These are phyloP conservation scores for Phialophora expanda DNA, from an alignment of 2,329 filamentous ascomycete species.

Conservation along the genomic window DNA sequence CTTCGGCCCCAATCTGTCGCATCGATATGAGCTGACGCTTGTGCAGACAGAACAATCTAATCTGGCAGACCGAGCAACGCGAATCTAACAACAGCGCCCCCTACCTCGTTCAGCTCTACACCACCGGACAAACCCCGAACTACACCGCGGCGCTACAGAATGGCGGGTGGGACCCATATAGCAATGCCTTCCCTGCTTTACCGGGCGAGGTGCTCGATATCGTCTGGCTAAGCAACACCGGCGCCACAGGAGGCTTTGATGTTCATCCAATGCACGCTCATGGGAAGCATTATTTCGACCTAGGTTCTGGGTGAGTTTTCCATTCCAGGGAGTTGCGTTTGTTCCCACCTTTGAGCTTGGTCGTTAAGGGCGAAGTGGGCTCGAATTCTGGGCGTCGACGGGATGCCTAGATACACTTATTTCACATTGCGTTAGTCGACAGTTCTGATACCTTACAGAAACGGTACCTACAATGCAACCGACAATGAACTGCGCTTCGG, in stretches of 20 bases:
- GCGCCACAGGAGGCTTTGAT: slow-evolving; percentile 43
- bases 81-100: slow-evolving; percentile 43
- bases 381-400: background rate
- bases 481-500: slow-evolving; percentile 49
- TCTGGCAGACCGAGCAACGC: slow-evolving; percentile 52
- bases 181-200: slow-evolving; percentile 47
- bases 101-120: slow-evolving; percentile 56
- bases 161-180: slow-evolving; percentile 51
- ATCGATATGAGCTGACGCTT: background rate
- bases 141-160: slow-evolving; percentile 50
- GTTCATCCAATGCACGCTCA: slow-evolving; percentile 56
- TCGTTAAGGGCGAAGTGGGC: background rate
- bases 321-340: background rate
- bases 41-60: slow-evolving; percentile 48
- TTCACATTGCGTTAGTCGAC: background rate
- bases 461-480: slow-evolving; percentile 52
- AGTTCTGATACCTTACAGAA: slow-evolving; percentile 25
- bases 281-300: slow-evolving; percentile 54
- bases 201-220: slow-evolving; percentile 54
- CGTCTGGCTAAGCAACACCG: slow-evolving; percentile 50
- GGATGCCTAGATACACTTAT: background rate
- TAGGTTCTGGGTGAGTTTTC: slow-evolving; percentile 48
- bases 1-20: background rate
- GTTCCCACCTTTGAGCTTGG: background rate
- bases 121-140: slow-evolving; percentile 47